A percentile compares a stretch with the other conserved stretches of the same genome.
phyloP scores from a whole-genome alignment of 352 stramenopile species.

The Pythium utonaiense region DNA sequence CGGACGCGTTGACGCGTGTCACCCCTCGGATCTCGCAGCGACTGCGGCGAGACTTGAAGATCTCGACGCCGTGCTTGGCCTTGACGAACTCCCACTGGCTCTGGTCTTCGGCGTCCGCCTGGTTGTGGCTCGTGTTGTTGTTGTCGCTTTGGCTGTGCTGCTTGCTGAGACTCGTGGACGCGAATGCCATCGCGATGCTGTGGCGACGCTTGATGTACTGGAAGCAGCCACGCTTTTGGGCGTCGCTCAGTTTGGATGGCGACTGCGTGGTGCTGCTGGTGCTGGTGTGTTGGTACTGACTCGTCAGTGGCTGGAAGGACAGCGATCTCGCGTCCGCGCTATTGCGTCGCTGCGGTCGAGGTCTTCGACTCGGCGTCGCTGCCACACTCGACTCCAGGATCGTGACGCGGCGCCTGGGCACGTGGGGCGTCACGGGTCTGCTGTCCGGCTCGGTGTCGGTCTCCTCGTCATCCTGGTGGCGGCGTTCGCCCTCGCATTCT shows the following conservation, averaged over 20 bases:
- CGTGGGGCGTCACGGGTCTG: constrained; percentile 13
- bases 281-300: background rate
- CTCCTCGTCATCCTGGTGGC: constrained; percentile 1
- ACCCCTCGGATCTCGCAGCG: constrained; percentile 70
- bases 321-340: constrained; percentile 19
- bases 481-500: background rate
- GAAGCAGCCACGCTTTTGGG: constrained; percentile 81
- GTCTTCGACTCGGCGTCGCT: background rate
- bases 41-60: constrained; percentile 66
- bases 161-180: constrained; percentile 23
- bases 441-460: constrained; percentile 18
- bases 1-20: constrained; percentile 70
- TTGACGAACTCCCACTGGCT: constrained; percentile 60
- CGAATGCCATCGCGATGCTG: constrained; percentile 68
- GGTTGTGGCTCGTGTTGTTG: constrained; percentile 12
- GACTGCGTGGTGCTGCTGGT: background rate
- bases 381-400: constrained; percentile 1
- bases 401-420: constrained; percentile 5
- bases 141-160: constrained; percentile 5
- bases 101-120: constrained; percentile 5
- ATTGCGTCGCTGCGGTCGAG: constrained; percentile 17
- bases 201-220: constrained; percentile 79
- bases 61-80: constrained; percentile 63
- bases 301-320: background rate
- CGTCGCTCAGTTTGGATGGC: constrained; percentile 34